These are phyloP conservation scores for Lipomyces yamadae DNA, from an alignment of 805 yeast species.

Conservation along the genomic window DNA sequence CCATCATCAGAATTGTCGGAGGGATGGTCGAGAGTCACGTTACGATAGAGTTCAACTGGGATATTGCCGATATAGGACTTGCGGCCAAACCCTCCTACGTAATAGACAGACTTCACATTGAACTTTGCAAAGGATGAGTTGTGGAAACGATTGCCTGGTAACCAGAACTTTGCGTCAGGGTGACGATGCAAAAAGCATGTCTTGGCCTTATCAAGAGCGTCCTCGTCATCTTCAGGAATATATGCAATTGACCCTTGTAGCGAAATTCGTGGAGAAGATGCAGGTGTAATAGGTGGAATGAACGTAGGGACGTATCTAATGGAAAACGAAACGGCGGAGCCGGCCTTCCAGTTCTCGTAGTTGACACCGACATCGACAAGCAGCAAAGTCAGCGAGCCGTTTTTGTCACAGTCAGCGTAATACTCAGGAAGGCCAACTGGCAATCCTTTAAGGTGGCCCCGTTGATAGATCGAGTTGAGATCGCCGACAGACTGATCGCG, in stretches of 20 bases:
- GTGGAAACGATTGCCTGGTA: slow-evolving; percentile 68
- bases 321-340: slow-evolving; percentile 33
- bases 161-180: slow-evolving; percentile 76
- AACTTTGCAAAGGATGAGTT: slow-evolving; percentile 67
- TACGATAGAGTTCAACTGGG: slow-evolving; percentile 59
- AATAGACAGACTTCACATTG: slow-evolving; percentile 63
- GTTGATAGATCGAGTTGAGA: slow-evolving; percentile 57
- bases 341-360: slow-evolving; percentile 32
- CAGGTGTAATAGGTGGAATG: slow-evolving; percentile 52
- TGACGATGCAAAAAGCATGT: slow-evolving; percentile 64
- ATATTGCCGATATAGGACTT: slow-evolving; percentile 75
- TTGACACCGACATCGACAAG: slow-evolving; percentile 72
- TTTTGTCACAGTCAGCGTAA: slow-evolving; percentile 67
- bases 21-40: slow-evolving; percentile 38
- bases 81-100: slow-evolving; percentile 83
- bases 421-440: slow-evolving; percentile 78
- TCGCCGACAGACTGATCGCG: slow-evolving; percentile 62
- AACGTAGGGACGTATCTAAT: slow-evolving; percentile 18
- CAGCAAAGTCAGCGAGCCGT: slow-evolving; percentile 69
- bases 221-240: slow-evolving; percentile 47
- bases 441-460: slow-evolving; percentile 49
- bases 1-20: slow-evolving; percentile 18
- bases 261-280: slow-evolving; percentile 71
- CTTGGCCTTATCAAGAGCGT: slow-evolving; percentile 48
- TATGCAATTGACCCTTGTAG: slow-evolving; percentile 62